Evolutionary conservation across 75 land plant species (phyloP).

Genomic region (Pseudotsuga menziesii): DNA sequence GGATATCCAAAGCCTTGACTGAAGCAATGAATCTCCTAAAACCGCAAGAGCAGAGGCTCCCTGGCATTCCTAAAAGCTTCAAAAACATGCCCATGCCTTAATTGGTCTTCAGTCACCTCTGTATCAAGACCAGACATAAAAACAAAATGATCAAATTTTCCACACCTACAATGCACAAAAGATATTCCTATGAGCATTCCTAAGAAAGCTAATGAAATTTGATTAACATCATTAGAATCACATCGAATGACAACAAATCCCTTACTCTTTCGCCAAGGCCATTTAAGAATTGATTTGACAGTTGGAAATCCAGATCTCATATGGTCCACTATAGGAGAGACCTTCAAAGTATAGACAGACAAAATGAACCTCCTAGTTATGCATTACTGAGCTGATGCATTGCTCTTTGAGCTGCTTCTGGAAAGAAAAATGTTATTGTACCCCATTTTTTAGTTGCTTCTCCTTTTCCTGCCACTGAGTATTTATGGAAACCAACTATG

Average conservation of each 20-base stretch:
- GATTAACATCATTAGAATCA: slow-evolving; percentile 26
- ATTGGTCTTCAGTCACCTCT: too few relatives aligned
- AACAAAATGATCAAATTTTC: slow-evolving; percentile 26
- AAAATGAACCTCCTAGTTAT: slow-evolving; percentile 26
- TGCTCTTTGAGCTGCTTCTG: too few relatives aligned
- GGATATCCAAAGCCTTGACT: too few relatives aligned
- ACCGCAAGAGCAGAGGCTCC: too few relatives aligned
- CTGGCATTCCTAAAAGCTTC: too few relatives aligned
- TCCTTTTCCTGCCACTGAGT: slow-evolving; percentile 15
- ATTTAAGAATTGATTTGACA: slow-evolving; percentile 45
- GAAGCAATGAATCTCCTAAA: too few relatives aligned
- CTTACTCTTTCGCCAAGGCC: slow-evolving; percentile 64
- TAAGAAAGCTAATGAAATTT: slow-evolving; percentile 26
- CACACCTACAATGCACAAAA: slow-evolving; percentile 25
- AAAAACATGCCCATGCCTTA: too few relatives aligned
- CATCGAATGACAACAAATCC: slow-evolving; percentile 57
- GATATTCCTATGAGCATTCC: slow-evolving; percentile 37
- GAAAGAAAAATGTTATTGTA: too few relatives aligned
- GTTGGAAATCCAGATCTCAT: slow-evolving; percentile 29
- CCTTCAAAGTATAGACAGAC: slow-evolving; percentile 28
- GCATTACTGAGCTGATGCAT: too few relatives aligned
- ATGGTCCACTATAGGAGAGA: slow-evolving; percentile 18
- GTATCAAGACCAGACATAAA: slow-evolving; percentile 42
- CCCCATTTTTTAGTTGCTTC: too few relatives aligned
- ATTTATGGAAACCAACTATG: slow-evolving; percentile 36